These are phyloP conservation scores for Calendula officinalis DNA, from an alignment of 129 eudicot genomes.

Conservation along the genomic window DNA sequence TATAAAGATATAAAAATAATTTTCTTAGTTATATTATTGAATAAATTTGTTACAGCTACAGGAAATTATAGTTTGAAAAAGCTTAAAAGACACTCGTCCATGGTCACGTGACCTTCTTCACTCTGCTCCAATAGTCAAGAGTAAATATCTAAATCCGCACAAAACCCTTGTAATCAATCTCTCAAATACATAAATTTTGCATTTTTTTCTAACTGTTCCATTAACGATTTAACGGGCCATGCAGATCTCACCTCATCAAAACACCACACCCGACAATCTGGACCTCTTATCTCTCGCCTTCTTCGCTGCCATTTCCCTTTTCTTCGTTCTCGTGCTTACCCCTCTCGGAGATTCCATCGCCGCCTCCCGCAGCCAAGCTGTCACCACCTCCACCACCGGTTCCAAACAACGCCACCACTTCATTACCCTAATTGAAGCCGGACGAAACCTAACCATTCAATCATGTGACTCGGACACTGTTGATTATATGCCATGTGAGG, in stretches of 20 bases:
- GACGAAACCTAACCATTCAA: constrained; percentile 41
- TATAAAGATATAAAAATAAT: no score
- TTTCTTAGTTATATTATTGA: no score
- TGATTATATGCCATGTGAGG: constrained; percentile 96
- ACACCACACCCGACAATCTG: constrained; percentile 40
- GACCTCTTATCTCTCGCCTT: constrained; percentile 59
- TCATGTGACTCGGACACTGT: constrained; percentile 59
- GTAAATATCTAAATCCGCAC: constrained; percentile 10
- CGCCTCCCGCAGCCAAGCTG: constrained; percentile 69
- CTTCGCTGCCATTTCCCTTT: constrained; percentile 60
- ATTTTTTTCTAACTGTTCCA: no score
- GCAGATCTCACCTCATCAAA: constrained; percentile 58
- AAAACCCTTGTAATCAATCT: constrained; percentile 22
- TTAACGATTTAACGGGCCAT: constrained; percentile 63
- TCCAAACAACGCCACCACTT: constrained; percentile 58
- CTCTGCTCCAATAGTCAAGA: constrained; percentile 23
- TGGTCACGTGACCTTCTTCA: constrained; percentile 7
- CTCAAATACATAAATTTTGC: not conserved
- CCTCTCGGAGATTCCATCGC: constrained; percentile 87
- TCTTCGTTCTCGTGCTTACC: constrained; percentile 67
- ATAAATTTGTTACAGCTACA: no score
- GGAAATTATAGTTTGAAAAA: no score
- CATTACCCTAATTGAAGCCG: constrained; percentile 49
- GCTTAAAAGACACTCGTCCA: no score
- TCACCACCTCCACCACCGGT: constrained; percentile 52